Conservation (phyloP, 2,329 filamentous ascomycete genomes). For the Neoascochyta sp. region DNA sequence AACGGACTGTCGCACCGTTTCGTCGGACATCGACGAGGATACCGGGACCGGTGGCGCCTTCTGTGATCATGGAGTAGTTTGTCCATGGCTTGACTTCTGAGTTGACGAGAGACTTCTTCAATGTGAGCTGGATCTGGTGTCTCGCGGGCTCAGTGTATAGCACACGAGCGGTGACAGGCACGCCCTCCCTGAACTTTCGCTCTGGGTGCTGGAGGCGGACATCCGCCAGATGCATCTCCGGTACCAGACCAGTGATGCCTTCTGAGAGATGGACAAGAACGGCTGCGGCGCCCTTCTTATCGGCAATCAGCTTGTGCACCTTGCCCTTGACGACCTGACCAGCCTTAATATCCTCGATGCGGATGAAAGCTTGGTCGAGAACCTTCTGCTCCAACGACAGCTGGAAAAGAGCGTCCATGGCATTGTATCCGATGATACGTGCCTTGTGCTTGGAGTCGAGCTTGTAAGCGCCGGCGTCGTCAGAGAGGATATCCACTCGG, state of each 20-base stretch:
- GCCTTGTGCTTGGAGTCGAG: conserved; percentile 74
- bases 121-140: conserved; percentile 76
- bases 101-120: conserved; percentile 94
- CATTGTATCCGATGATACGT: conserved; percentile 80
- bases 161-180: conserved; percentile 79
- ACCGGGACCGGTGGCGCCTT: conserved; percentile 76
- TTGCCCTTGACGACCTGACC: conserved; percentile 77
- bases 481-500: conserved; percentile 78
- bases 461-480: conserved; percentile 73
- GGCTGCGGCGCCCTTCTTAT: conserved; percentile 72
- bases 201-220: conserved; percentile 85
- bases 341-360: conserved; percentile 83
- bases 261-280: conserved; percentile 81
- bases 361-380: conserved; percentile 81
- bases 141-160: conserved; percentile 73
- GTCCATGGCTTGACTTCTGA: conserved; percentile 78
- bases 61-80: conserved; percentile 67
- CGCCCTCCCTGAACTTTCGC: conserved; percentile 88
- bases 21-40: conserved; percentile 78
- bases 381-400: conserved; percentile 79
- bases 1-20: conserved; percentile 83
- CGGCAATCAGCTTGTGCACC: conserved; percentile 79
- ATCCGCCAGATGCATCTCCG: conserved; percentile 85
- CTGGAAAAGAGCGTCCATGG: conserved; percentile 79
- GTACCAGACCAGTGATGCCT: conserved; percentile 82